Conservation (phyloP, 2,329 filamentous ascomycete species). For the Fusarium haematococcum region DNA sequence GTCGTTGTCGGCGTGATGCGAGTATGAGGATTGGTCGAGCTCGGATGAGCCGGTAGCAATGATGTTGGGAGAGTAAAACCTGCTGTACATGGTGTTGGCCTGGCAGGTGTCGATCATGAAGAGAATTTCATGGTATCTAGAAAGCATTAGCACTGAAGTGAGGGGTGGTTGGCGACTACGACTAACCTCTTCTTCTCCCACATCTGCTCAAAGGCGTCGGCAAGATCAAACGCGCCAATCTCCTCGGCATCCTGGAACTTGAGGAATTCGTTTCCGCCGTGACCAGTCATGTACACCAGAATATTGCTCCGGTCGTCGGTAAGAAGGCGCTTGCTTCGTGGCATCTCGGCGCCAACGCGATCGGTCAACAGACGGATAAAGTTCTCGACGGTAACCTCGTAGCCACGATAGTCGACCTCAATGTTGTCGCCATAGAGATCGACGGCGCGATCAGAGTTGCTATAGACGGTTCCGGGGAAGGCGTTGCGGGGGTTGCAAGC, state of each 20-base stretch:
- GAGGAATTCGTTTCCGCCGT: conserved; percentile 96
- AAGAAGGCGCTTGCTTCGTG: conserved; percentile 90
- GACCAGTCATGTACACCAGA: conserved; percentile 98
- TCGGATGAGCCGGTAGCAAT: conserved; percentile 97
- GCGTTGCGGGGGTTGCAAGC: conserved; percentile 98
- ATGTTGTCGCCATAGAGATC: conserved; percentile 99
- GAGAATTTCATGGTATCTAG: conserved; percentile 91
- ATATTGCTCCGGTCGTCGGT: conserved; percentile 98
- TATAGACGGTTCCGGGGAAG: conserved; percentile 98
- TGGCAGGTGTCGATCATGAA: conserved; percentile 99
- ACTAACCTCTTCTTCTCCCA: conserved; percentile 96
- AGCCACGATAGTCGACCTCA: conserved; percentile 97
- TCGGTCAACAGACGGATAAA: conserved; percentile 97
- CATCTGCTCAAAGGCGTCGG: conserved; percentile 99
- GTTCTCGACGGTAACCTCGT: conserved; percentile 98
- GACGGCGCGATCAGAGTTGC: conserved; percentile 94
- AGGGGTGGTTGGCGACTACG: too few relatives aligned
- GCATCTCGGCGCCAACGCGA: conserved; percentile 93
- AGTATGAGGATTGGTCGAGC: conserved; percentile 96
- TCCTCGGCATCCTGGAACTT: conserved; percentile 99
- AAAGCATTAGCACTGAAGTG: conserved; percentile 6
- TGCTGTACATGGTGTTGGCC: conserved; percentile 98
- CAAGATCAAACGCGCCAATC: conserved; percentile 94
- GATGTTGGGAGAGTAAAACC: conserved; percentile 98
- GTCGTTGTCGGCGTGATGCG: conserved; percentile 97